These are phyloP conservation scores for Oryza glaberrima DNA, from an alignment of 176 grass and related monocot species.

Conservation along the genomic window DNA sequence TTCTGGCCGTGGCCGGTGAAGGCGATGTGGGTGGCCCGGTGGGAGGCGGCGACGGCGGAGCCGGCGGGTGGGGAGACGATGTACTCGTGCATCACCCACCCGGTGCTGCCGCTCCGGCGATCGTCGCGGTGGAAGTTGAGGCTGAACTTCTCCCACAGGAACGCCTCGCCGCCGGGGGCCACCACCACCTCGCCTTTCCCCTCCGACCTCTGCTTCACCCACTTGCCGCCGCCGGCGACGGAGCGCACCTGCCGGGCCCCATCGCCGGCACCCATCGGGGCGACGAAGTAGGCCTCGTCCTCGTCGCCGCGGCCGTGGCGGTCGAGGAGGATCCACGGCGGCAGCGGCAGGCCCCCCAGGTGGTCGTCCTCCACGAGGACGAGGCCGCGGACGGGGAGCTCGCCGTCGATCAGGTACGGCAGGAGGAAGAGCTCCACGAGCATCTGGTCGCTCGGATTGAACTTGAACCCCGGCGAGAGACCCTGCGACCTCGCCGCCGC, in stretches of 20 bases:
- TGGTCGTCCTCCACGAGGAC: constrained; percentile 27
- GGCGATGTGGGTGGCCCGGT: constrained; percentile 21
- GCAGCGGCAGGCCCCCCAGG: not conserved
- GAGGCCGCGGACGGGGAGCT: not conserved
- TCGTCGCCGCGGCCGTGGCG: not conserved
- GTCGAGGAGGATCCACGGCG: constrained; percentile 30
- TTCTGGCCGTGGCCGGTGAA: constrained; percentile 39
- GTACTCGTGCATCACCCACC: constrained; percentile 50
- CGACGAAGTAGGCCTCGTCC: constrained; percentile 5
- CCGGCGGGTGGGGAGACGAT: not conserved
- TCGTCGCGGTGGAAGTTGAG: not conserved
- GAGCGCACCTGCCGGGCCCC: not conserved
- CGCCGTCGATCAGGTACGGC: not conserved
- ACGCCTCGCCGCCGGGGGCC: not conserved
- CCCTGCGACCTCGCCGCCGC: not conserved
- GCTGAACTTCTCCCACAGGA: not conserved
- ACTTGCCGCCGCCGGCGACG: not conserved
- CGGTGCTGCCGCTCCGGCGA: not conserved
- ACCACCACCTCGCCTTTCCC: too few relatives aligned
- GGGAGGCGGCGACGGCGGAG: not conserved
- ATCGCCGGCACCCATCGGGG: not conserved
- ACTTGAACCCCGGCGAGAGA: not conserved
- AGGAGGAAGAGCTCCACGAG: not conserved
- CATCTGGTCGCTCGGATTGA: not conserved
- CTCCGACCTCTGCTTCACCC: not conserved